Base-by-base conservation (phyloP, 495 filamentous ascomycete species). In the Recurvomyces mirabilis region DNA sequence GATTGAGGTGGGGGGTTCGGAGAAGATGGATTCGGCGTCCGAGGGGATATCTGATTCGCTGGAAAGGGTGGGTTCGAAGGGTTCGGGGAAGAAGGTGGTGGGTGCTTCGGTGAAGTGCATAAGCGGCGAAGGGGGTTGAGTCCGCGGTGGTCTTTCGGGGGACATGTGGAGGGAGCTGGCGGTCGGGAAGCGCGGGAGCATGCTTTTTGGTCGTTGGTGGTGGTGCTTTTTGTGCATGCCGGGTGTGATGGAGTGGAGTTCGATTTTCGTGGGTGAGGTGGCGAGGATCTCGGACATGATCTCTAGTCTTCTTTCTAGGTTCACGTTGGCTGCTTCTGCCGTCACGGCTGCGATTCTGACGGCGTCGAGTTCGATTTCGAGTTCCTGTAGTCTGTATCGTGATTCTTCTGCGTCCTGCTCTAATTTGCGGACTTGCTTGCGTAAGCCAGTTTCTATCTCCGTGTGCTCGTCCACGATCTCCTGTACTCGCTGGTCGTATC, bases 151-250 rank as follows among this genome's bases (percentile, higher is more conserved):
- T 22, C 43, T 33, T 24, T 48, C 36, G 9, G 53, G 49, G 4
- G 49, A 52, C 15, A n/a, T 26, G 20, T 32, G 12, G 11, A 49
- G 33, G 3, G 46, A 46, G 36, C 41, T 43, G 12, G 41, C 50
- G 2, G 53, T 56, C 14, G 53, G 53, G 21, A 56, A 53, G 5
- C 53, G 49, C 7, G 53, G 53, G 14, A 53, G 34, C 53, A 56
- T 56, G 5, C 44, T 49, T 41, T 53, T 49, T 4, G 53, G 53
- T 18, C 53, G 39, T 28, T 24, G 28, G 32, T n/a, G n/a, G n/a
- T n/a, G n/a, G n/a, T 49, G 46, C 18, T 22, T 39, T 18, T 32
- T 38, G 2, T 21, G 5, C 15, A 14, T 23, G 2, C 41, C 44
- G 5, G 49, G 49, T 18, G 49, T 49, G n/a, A 33, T 30, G 5